Evolutionary conservation across 495 filamentous ascomycete species (phyloP), one percentile per base, ranked within the genome.

Genomic region (Penicillium coffeae): DNA sequence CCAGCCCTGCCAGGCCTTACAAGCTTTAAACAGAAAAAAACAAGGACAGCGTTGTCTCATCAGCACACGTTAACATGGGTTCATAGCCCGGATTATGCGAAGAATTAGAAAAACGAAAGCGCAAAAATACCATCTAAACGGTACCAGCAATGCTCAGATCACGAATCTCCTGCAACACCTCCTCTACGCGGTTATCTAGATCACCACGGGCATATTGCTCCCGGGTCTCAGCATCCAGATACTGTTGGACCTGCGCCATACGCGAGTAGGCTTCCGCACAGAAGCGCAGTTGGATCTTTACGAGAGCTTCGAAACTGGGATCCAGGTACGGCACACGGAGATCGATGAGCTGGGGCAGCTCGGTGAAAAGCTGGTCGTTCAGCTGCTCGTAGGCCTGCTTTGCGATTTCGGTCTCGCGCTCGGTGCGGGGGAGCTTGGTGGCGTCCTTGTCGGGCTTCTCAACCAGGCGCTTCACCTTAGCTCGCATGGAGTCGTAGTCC

Each of bases 181-280:
- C 86, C 74, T 98, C 93, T 32, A 98, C 93, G 54, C 89, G 72
- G 52, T 81, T 88, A 67, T 98, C 93, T 56, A 98, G 70, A 58
- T 96, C 86, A 32, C 93, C 93, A 53, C 89, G 83, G 13, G 93
- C 93, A 70, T 98, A 98, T 71, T 95, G 89, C 48, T 98, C 93
- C 45, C 93, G 78, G 37, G 90, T 97, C 63, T 93, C 88, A n/a
- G 91, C 84, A 67, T 97, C 93, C 37, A 98, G 78, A 68, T 96
- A 98, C 70, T 98, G 94, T 73, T 98, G 93, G 51, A 98, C 93
- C 74, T 98, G 93, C 8, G 93, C 93, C 93, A 98, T 97, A 18
- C 93, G 76, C 27, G 82, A 87, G 64, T 98, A 98, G 8, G 93
- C 93, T 68, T 98, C 93, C 9, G 93, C 93, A 64, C 93, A 98